Evolutionary conservation across 257 asterid species (phyloP), one percentile per base, ranked within the genome.

Genomic region (Knoxia roxburghii): DNA sequence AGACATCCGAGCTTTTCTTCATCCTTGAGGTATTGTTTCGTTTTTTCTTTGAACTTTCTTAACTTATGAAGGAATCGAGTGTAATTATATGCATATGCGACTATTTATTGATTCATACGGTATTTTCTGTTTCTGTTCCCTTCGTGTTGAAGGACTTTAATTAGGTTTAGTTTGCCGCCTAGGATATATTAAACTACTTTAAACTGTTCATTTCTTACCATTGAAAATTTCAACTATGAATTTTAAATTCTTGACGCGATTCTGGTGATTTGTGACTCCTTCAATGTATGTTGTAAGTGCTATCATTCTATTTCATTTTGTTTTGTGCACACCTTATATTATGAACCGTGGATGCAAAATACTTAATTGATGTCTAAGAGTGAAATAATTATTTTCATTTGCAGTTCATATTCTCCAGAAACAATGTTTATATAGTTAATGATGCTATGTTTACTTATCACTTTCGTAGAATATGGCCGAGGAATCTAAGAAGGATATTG

Each of bases 401-500:
- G 9, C 9, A 37, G 41, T 37, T 37, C 9, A 37, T 3, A 59
- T 13, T 5, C 53, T 48, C 30, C 39, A 39, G 21, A 7, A 29
- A 33, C 17, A 1, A 18, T 11, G 20, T 29, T 55, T 55, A 14
- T 18, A 3, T 14, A 20, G 45, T 6, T n/a, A 20, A 14, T 29
- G 7, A 20, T 58, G 18, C 10, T 18, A 21, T n/a, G 20, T 7
- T 20, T 13, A 41, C 6, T 20, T 60, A 45, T 32, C 33, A 35
- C 14, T 17, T 56, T 52, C 41, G 58, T 62, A 75, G 84, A 70
- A 81, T 76, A 92, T 93, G 97, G 82, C 86, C 13, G 87, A 68
- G 67, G 94, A 79, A 64, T 55, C 78, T 65, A 79, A 77, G 64
- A 84, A 81, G 51, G 93, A 85, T 50, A 77, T 39, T 54, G 82